Conservation (phyloP, 2,329 filamentous ascomycete species). For the Colletotrichum brevisporum region DNA sequence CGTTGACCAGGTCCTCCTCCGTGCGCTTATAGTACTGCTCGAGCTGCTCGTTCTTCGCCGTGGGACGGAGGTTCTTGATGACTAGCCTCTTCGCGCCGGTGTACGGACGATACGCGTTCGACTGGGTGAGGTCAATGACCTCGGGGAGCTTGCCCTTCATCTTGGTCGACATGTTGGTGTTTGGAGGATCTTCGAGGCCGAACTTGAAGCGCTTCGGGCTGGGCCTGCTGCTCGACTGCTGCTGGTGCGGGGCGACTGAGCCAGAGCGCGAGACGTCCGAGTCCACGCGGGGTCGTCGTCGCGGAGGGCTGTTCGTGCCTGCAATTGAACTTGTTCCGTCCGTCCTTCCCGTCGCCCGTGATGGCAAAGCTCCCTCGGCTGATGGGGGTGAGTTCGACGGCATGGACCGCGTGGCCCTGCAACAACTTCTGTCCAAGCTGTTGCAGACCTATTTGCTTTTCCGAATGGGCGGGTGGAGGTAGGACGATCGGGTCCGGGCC, state of each 20-base stretch:
- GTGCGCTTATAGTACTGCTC: conserved; percentile 84
- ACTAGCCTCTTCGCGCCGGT: conserved; percentile 86
- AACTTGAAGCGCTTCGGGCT: conserved; percentile 41
- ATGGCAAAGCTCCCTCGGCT: conserved; percentile 42
- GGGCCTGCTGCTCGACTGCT: conserved; percentile 33
- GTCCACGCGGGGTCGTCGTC: conserved; percentile 55
- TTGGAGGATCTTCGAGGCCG: conserved; percentile 25
- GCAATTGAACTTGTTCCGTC: conserved; percentile 35
- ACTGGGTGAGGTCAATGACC: conserved; percentile 52
- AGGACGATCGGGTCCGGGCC: neutral
- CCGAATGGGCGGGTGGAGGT: neutral
- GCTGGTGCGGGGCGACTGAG: conserved; percentile 42
- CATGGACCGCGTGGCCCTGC: conserved; percentile 42
- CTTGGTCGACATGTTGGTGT: conserved; percentile 45
- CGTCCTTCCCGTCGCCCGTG: conserved; percentile 40
- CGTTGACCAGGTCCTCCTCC: conserved; percentile 80
- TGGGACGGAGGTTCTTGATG: conserved; percentile 89
- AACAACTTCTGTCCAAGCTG: conserved; percentile 42
- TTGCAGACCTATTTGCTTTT: conserved; percentile 36
- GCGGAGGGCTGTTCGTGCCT: conserved; percentile 51
- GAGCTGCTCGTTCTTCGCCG: conserved; percentile 71
- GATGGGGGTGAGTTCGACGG: conserved; percentile 40
- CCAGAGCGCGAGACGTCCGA: conserved; percentile 50
- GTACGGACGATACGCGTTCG: conserved; percentile 76
- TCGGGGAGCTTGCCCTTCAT: conserved; percentile 58